These are phyloP conservation scores for Cyclostephanos tholiformis DNA, from an alignment of 108 stramenopile genomes.

Conservation along the genomic window DNA sequence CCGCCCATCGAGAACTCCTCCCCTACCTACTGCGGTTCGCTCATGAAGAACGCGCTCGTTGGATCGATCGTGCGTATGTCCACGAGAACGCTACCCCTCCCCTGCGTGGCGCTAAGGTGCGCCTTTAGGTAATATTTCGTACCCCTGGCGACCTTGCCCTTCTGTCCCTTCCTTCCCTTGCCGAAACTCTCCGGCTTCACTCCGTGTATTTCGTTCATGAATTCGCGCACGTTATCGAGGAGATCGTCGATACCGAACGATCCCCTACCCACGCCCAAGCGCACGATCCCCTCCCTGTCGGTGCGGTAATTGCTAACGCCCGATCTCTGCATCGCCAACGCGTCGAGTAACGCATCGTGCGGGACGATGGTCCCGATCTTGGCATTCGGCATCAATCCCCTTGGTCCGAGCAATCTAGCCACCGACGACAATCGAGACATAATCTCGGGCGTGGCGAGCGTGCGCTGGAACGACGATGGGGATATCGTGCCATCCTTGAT, in stretches of 20 bases:
- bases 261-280: slow-evolving; percentile 90
- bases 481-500: slow-evolving; percentile 71
- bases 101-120: slow-evolving; percentile 69
- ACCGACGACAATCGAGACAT: slow-evolving; percentile 76
- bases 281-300: slow-evolving; percentile 87
- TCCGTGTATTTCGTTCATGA: slow-evolving; percentile 69
- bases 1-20: too few species aligned
- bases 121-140: slow-evolving; percentile 80
- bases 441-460: slow-evolving; percentile 88
- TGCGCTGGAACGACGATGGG: slow-evolving; percentile 70
- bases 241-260: slow-evolving; percentile 67
- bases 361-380: slow-evolving; percentile 91
- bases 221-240: slow-evolving; percentile 69
- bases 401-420: slow-evolving; percentile 91
- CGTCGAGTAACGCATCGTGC: slow-evolving; percentile 42
- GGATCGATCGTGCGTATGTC: slow-evolving; percentile 87
- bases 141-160: slow-evolving; percentile 52
- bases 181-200: slow-evolving; percentile 82
- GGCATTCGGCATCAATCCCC: slow-evolving; percentile 96
- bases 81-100: slow-evolving; percentile 61
- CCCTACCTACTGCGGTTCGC: slow-evolving; percentile 31
- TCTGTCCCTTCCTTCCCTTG: slow-evolving; percentile 65
- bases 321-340: slow-evolving; percentile 67
- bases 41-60: slow-evolving; percentile 72
- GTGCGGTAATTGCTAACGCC: slow-evolving; percentile 86